A percentile compares a stretch with the other conserved stretches of the same genome.
These are phyloP conservation scores for Spinacia oleracea DNA, from an alignment of 179 eudicot species.

Conservation along the genomic window DNA sequence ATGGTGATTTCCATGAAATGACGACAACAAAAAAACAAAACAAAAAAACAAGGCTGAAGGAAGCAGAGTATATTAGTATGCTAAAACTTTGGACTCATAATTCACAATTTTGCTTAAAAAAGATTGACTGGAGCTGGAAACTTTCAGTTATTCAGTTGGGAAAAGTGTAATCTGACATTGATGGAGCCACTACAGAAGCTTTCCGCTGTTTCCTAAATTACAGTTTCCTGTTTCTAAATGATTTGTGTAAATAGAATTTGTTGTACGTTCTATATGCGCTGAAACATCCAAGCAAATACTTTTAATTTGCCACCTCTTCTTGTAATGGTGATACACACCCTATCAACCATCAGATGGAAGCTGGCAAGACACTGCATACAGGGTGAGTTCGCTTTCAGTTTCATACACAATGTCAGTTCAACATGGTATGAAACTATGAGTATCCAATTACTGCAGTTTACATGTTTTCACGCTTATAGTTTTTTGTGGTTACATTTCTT, in stretches of 20 bases:
- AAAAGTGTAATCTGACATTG: background rate
- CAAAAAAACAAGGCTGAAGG: background rate
- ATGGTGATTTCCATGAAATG: background rate
- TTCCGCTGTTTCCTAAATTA: background rate
- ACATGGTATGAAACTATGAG: background rate
- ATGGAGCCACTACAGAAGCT: background rate
- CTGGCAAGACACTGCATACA: constrained; percentile 82
- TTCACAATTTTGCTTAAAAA: background rate
- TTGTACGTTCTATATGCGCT: background rate
- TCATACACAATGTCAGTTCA: background rate
- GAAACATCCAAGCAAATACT: background rate
- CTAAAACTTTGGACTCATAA: background rate
- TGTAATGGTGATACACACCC: constrained; percentile 59
- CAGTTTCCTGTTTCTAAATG: background rate
- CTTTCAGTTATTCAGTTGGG: too few relatives aligned
- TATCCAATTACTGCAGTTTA: background rate
- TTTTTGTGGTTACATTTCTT: background rate
- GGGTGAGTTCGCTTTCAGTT: constrained; percentile 54
- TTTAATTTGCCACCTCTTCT: background rate
- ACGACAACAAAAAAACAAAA: too few relatives aligned
- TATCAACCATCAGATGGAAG: constrained; percentile 87
- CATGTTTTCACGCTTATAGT: background rate
- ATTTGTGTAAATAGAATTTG: background rate
- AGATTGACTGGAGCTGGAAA: background rate
- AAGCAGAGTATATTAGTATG: background rate